Evolutionary conservation across 2,329 filamentous ascomycete genomes (phyloP).

Genomic region (Parafenestella ontariensis): DNA sequence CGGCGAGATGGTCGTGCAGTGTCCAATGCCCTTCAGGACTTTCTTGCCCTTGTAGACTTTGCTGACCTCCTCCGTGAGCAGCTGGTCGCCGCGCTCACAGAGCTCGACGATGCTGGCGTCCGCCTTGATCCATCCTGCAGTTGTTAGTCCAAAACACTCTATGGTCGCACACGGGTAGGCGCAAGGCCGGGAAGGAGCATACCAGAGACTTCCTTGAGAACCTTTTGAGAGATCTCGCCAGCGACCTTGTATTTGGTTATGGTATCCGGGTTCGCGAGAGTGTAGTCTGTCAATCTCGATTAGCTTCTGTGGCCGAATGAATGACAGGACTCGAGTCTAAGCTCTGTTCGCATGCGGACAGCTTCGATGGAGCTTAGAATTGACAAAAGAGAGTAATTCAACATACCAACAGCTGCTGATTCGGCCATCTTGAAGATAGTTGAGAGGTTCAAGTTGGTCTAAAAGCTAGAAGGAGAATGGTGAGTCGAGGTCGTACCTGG

Average conservation of each 20-base stretch:
- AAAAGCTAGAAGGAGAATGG: constrained; percentile 30
- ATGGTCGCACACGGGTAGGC: constrained; percentile 7
- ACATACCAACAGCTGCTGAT: constrained; percentile 40
- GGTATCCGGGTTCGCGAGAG: constrained; percentile 89
- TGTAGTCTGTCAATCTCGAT: constrained; percentile 69
- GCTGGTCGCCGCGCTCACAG: constrained; percentile 94
- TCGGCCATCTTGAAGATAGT: constrained; percentile 46
- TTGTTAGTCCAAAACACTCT: constrained; percentile 33
- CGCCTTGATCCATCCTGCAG: constrained; percentile 71
- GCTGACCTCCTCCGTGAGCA: constrained; percentile 88
- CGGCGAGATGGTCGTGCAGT: constrained; percentile 94
- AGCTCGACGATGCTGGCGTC: constrained; percentile 92
- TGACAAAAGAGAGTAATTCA: neutral
- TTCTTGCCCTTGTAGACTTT: constrained; percentile 99
- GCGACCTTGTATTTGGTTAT: constrained; percentile 99
- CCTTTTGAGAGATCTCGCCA: constrained; percentile 92
- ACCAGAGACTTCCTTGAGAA: constrained; percentile 82
- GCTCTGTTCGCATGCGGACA: neutral
- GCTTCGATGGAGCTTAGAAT: neutral
- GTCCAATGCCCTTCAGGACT: constrained; percentile 89
- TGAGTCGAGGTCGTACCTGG: constrained; percentile 31
- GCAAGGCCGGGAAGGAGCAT: constrained; percentile 24
- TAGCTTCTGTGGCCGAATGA: constrained; percentile 34
- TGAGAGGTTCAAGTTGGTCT: constrained; percentile 28
- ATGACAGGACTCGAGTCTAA: constrained; percentile 15